Evolutionary conservation across 2,329 filamentous ascomycete species (phyloP), one percentile per base, ranked within the genome.

Genomic region (Pseudocercospora ulei): DNA sequence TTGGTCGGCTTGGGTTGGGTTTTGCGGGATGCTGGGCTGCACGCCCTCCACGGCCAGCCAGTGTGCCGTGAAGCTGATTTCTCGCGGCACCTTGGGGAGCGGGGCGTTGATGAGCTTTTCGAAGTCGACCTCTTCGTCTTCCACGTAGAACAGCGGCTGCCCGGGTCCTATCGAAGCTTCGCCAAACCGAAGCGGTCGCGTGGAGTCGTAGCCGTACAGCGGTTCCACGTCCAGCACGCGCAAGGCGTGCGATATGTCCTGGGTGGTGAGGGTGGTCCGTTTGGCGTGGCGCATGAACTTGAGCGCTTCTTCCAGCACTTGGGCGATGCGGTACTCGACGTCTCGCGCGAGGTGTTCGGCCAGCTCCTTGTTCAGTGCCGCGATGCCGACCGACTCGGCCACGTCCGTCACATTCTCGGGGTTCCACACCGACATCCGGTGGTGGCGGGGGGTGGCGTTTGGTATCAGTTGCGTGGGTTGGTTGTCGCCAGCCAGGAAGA

Each of bases 41-140:
- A 96, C 90, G 43, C 90, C 90, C 69, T 98, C 90, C 33, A 98
- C 85, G 13, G 90, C 87, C 45, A 96, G 78, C 88, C 90, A 98
- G 64, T 98, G 90, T 44, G 84, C 90, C 25, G 88, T 96, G 58
- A 95, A 88, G 45, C 78, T 84, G 54, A 90, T 81, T 62, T 98
- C 90, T 34, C 88, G 73, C 20, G 90, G 90, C 18, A 98, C 87
- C 62, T 92, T 95, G 16, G 90, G 90, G 50, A 98, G 65, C 3
- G 90, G 84, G 49, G 86, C 86, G 65, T 98, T 98, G 60, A 98
- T 95, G 51, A 98, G 69, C 69, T 96, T 96, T 67, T 98, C 90
- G 58, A 98, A 96, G 63, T 98, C 90, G 38, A 96, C 80, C 67
- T 98, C 90, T 58, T 98, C 90, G 60, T 98, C 90, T 58, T 98